Evolutionary conservation across 257 asterid genomes (phyloP), one percentile per base, ranked within the genome.

Genomic region (Henckelia pumila): DNA sequence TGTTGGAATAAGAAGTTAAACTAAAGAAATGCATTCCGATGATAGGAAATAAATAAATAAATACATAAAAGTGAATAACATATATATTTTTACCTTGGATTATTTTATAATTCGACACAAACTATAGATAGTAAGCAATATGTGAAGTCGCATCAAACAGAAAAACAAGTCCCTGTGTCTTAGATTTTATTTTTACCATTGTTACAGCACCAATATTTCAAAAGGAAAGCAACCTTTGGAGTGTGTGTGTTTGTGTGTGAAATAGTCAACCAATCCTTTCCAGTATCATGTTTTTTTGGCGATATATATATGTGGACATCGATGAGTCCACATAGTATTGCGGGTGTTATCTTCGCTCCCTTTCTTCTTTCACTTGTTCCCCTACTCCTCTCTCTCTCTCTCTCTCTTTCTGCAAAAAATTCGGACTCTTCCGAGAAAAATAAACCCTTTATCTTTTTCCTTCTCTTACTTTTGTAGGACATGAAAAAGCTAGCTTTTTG

Each of bases 221-320:
- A 40, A 14, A 14, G 21, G 8, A 5, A 47, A 47, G 55, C 21
- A 47, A 47, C 55, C 21, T 47, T 47, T 5, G 19, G 20, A 30
- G 49, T 49, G 63, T 70, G 64, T 28, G 47, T 23, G n/a, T 0
- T 19, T 74, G 71, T 67, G 59, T 21, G 73, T 65, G 53, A 67
- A 60, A 78, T 75, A 77, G 84, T 82, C 87, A 82, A 82, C 84
- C 77, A 52, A 74, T 64, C 71, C 66, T 56, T 80, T 73, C 74
- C 58, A 73, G 66, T 71, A 66, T 59, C 35, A 33, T 58, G 55
- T 47, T 33, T 64, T 64, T 68, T 59, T 72, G 63, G 77, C 67
- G 16, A 66, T 77, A 70, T 64, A 74, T 67, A 59, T 78, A 71
- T 83, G 85, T 75, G 83, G 85, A 82, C 76, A 78, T 78, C 75